Evolutionary conservation across 495 filamentous ascomycete genomes (phyloP).

Genomic region (Penicillium diatomitis): DNA sequence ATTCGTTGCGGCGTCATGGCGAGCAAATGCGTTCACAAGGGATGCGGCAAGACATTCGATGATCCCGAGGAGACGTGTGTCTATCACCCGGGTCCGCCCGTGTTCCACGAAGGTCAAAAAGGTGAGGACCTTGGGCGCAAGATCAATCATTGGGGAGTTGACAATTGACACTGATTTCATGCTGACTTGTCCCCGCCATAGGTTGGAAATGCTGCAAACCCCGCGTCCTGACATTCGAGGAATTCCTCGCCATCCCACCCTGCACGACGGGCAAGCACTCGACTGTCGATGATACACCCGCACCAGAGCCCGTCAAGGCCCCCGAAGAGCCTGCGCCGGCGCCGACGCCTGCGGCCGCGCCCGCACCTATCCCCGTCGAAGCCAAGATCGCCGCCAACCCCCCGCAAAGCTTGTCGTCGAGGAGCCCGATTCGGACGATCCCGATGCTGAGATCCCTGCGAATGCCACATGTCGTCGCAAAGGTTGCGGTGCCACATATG

Average conservation of each 20-base stretch:
- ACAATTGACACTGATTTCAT: not conserved
- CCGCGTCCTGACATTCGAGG: constrained; percentile 94
- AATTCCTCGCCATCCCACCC: constrained; percentile 89
- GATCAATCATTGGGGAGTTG: not conserved
- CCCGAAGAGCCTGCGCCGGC: constrained; percentile 12
- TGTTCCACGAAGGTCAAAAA: constrained; percentile 99
- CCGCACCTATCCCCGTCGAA: constrained; percentile 8
- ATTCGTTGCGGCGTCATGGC: constrained; percentile 46
- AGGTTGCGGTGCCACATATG: constrained; percentile 60
- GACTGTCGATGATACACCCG: constrained; percentile 66
- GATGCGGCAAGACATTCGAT: constrained; percentile 81
- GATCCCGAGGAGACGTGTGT: constrained; percentile 77
- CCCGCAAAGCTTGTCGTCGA: constrained; percentile 53
- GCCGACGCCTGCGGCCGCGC: constrained; percentile 10
- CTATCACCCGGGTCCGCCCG: constrained; percentile 87
- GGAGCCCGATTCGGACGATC: constrained; percentile 86
- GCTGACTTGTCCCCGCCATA: constrained; percentile 20
- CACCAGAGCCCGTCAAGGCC: constrained; percentile 39
- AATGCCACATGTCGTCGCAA: constrained; percentile 69
- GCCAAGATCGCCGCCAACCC: constrained; percentile 27
- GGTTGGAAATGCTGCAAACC: constrained; percentile 99
- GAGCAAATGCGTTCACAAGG: constrained; percentile 91
- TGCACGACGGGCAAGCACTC: constrained; percentile 94
- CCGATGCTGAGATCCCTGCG: constrained; percentile 54
- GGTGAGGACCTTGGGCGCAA: constrained; percentile 51